Percentiles rank a stretch among this genome's conserved stretches.
These are phyloP conservation scores for Orbilia blumenaviensis DNA, from an alignment of 2,329 filamentous ascomycete species.

Conservation along the genomic window DNA sequence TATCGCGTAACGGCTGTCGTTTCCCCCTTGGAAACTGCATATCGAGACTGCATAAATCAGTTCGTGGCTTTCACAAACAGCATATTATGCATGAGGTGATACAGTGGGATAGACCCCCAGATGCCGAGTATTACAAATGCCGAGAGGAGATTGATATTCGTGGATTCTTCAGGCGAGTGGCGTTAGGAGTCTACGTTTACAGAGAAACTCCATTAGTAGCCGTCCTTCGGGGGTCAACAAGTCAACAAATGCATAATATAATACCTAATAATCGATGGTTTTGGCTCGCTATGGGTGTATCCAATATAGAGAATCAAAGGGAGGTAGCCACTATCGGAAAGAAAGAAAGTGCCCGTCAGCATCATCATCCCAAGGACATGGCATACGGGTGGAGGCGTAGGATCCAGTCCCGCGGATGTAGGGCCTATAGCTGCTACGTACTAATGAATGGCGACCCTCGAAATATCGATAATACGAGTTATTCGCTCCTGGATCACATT, in stretches of 20 bases:
- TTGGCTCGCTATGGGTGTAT: constrained; percentile 50
- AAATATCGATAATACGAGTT: constrained; percentile 52
- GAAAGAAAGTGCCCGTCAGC: constrained; percentile 17
- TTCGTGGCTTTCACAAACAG: not conserved
- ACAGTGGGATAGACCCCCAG: not conserved
- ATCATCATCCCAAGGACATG: constrained; percentile 2
- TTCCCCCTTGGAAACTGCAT: constrained; percentile 12
- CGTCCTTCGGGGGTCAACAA: constrained; percentile 22
- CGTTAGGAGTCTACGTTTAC: constrained; percentile 39
- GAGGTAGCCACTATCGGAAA: constrained; percentile 42
- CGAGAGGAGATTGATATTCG: constrained; percentile 25
- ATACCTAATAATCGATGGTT: constrained; percentile 49
- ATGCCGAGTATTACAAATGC: constrained; percentile 31
- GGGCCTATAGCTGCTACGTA: constrained; percentile 36
- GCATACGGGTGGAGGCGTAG: constrained; percentile 11
- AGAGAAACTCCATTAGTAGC: constrained; percentile 7
- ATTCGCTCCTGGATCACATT: constrained; percentile 48
- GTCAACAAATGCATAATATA: not conserved
- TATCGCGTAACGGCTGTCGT: not conserved
- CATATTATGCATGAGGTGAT: constrained; percentile 11
- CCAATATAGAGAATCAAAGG: constrained; percentile 52
- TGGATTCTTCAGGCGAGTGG: constrained; percentile 41
- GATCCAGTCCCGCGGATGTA: constrained; percentile 26
- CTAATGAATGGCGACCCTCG: constrained; percentile 51
- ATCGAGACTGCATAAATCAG: not conserved